Evolutionary conservation across 768 basidiomycete genomes (phyloP), one percentile per base, ranked within the genome.

Genomic region (Rhizopogon vinicolor): DNA sequence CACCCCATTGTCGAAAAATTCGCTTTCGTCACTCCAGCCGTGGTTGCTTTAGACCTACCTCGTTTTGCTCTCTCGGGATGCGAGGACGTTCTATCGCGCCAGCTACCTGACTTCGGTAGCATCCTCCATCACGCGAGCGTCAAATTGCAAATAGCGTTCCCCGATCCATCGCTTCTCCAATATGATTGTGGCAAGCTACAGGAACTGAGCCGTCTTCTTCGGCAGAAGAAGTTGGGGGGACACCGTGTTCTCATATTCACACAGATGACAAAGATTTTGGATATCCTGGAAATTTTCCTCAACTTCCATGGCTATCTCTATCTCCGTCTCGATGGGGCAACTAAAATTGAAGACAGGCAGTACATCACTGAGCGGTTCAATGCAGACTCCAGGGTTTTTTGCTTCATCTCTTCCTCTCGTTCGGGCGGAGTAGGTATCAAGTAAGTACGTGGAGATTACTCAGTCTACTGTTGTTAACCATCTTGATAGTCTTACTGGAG

Each of bases 121-220:
- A 70, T 79, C 19, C 68, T 97, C 10, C 94, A 97, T 66, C 78
- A 74, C 25, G 72, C 87, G 1, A 83, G 80, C 41, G 91, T 93
- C 60, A 93, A 91, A 66, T 78, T 93, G 31, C 91, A 93, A 62
- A 92, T 98, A 52, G 94, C 93, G 1, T 97, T 98, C 68, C 95
- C 95, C 0, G 91, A 95, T 61, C 83, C 87, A 0, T 91, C 86
- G 4, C 77, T 96, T 33, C 77, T 97, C 7, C 94, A 97, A 66
- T 97, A 93, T 67, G 95, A 98, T 68, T 97, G 95, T 63, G 95
- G 95, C 44, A 98, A 98, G 65, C 79, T 98, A 12, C 95, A 97
- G 63, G 81, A 85, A 54, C 81, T 98, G 7, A 81, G 85, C n/a
- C 74, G 73, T 25, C 75, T 98, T 28, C 76, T 98, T 9, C 83